phyloP scores from a whole-genome alignment of 2,329 filamentous ascomycete species.

The Didymella sp. region DNA sequence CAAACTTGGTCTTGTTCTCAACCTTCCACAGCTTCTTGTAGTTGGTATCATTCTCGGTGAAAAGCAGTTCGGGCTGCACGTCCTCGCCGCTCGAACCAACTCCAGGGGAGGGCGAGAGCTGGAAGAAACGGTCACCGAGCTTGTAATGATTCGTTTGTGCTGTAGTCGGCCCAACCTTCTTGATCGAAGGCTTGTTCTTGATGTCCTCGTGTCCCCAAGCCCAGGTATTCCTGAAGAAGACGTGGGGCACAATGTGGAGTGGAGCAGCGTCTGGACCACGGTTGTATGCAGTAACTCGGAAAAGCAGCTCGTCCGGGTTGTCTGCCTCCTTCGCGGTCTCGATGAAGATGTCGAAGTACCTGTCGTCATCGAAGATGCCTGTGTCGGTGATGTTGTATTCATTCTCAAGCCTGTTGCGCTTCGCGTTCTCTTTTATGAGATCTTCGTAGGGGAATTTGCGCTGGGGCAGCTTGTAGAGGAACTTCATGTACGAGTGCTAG shows the following conservation, averaged over 20 bases:
- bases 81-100: slow-evolving; percentile 80
- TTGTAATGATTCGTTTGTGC: slow-evolving; percentile 80
- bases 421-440: slow-evolving; percentile 82
- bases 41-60: slow-evolving; percentile 97
- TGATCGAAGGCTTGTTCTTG: slow-evolving; percentile 81
- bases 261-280: slow-evolving; percentile 88
- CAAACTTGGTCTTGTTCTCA: slow-evolving; percentile 77
- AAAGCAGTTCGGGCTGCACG: slow-evolving; percentile 82
- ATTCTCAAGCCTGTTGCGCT: slow-evolving; percentile 74
- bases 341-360: slow-evolving; percentile 97
- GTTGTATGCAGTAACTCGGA: slow-evolving; percentile 96
- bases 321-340: slow-evolving; percentile 95
- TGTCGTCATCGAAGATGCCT: slow-evolving; percentile 82
- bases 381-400: slow-evolving; percentile 96
- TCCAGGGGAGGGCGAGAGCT: slow-evolving; percentile 88
- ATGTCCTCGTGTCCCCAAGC: slow-evolving; percentile 82
- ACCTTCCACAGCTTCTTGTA: slow-evolving; percentile 76
- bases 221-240: slow-evolving; percentile 99
- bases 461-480: slow-evolving; percentile 96
- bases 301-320: slow-evolving; percentile 88
- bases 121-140: slow-evolving; percentile 81
- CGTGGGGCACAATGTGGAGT: slow-evolving; percentile 89
- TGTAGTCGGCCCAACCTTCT: slow-evolving; percentile 68
- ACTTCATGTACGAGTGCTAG: slow-evolving; percentile 98
- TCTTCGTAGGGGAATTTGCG: slow-evolving; percentile 90